Conservation (phyloP, 2,329 filamentous ascomycete genomes). For the Xylaria polymorpha region DNA sequence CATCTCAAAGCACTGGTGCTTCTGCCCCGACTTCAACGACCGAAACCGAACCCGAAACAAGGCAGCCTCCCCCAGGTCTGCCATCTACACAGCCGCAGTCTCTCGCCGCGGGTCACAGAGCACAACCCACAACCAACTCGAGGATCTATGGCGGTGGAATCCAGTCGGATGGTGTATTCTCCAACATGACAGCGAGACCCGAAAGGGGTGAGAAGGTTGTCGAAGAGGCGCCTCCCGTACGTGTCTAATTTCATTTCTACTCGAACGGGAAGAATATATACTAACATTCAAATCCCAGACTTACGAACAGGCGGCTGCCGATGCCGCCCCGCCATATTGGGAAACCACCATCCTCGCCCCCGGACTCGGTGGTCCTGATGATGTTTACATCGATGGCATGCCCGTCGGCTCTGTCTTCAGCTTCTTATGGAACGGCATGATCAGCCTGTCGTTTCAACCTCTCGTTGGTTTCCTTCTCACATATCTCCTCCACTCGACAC, state of each 20-base stretch:
- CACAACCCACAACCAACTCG: constrained; percentile 42
- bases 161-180: constrained; percentile 95
- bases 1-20: constrained; percentile 38
- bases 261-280: background rate
- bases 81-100: constrained; percentile 45
- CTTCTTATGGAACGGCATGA: constrained; percentile 94
- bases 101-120: constrained; percentile 47
- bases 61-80: constrained; percentile 32
- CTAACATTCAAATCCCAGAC: constrained; percentile 69
- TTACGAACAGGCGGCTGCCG: constrained; percentile 97
- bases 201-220: constrained; percentile 78
- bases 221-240: constrained; percentile 92
- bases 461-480: constrained; percentile 97
- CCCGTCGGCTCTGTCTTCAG: constrained; percentile 89
- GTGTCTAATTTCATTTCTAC: constrained; percentile 53
- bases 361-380: constrained; percentile 87
- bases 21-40: constrained; percentile 36
- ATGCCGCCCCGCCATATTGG: constrained; percentile 97
- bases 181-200: constrained; percentile 91
- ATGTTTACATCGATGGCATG: constrained; percentile 96
- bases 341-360: constrained; percentile 97
- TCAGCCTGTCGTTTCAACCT: constrained; percentile 91
- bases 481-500: constrained; percentile 96
- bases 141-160: constrained; percentile 77
- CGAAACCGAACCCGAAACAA: constrained; percentile 32